These are phyloP conservation scores for Globisporangium middletonii DNA, from an alignment of 352 stramenopile species.

Conservation along the genomic window DNA sequence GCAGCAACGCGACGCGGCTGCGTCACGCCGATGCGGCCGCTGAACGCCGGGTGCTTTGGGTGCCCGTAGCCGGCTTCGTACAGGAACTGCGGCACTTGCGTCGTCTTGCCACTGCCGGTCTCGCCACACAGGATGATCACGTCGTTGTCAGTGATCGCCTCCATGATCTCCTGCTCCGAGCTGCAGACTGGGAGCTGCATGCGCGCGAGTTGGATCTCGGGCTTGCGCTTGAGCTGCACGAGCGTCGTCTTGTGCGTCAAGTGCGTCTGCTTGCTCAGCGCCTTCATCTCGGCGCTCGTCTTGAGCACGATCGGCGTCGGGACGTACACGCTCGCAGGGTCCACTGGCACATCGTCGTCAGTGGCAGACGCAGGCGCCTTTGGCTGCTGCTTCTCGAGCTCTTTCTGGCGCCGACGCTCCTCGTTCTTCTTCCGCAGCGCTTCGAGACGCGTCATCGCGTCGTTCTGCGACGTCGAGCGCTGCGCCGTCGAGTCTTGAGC, in stretches of 20 bases:
- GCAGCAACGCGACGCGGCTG: slow-evolving; percentile 98
- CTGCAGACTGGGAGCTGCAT: slow-evolving; percentile 96
- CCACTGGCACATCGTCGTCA: slow-evolving; percentile 19
- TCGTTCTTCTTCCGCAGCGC: slow-evolving; percentile 78
- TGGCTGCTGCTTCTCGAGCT: slow-evolving; percentile 16
- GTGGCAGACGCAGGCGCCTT: slow-evolving; percentile 1
- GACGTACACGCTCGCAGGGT: slow-evolving; percentile 44
- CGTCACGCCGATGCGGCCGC: slow-evolving; percentile 92
- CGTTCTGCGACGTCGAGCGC: slow-evolving; percentile 44
- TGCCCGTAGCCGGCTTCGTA: slow-evolving; percentile 92
- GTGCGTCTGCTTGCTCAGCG: slow-evolving; percentile 39
- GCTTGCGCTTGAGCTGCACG: slow-evolving; percentile 69
- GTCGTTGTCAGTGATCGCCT: slow-evolving; percentile 92
- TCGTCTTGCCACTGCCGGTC: slow-evolving; percentile 98
- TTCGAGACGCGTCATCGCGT: slow-evolving; percentile 60
- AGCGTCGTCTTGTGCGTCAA: slow-evolving; percentile 66
- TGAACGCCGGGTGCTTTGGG: slow-evolving; percentile 39
- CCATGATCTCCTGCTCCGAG: slow-evolving; percentile 99
- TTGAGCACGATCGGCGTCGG: slow-evolving; percentile 67
- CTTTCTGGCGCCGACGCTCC: slow-evolving; percentile 46
- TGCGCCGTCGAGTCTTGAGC: background rate
- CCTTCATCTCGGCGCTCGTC: slow-evolving; percentile 47
- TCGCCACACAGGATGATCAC: slow-evolving; percentile 98
- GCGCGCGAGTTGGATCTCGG: slow-evolving; percentile 84
- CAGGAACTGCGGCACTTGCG: slow-evolving; percentile 98